A percentile compares a stretch with the other conserved stretches of the same genome.
These are phyloP conservation scores for Hyphopichia wangnamkhiaoensis DNA, from an alignment of 1,139 yeast species.

Conservation along the genomic window DNA sequence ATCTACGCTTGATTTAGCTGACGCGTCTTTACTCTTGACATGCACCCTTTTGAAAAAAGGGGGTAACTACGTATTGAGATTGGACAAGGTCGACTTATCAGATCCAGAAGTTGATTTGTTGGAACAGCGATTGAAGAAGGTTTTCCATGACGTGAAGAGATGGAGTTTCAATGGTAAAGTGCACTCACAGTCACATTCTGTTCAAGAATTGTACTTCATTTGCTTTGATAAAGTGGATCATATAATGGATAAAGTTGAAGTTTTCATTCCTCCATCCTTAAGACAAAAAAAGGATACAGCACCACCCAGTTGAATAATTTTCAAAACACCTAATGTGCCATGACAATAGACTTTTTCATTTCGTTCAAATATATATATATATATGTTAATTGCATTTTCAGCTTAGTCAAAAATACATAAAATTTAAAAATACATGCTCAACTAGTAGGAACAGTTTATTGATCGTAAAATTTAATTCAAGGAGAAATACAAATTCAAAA, in stretches of 20 bases:
- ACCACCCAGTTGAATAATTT: no score
- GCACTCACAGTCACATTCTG: neutral
- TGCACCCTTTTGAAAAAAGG: constrained; percentile 65
- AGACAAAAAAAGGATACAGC: no score
- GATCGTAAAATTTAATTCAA: neutral
- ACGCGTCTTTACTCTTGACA: constrained; percentile 81
- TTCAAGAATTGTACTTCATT: constrained; percentile 54
- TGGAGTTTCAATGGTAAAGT: constrained; percentile 13
- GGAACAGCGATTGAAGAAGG: constrained; percentile 54
- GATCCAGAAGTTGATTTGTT: constrained; percentile 60
- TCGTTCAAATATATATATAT: no score
- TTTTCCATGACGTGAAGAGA: constrained; percentile 55
- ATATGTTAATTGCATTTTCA: no score
- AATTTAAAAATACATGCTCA: no score
- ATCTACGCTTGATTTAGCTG: constrained; percentile 68
- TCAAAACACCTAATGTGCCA: no score
- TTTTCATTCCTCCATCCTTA: constrained; percentile 28
- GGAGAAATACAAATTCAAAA: neutral
- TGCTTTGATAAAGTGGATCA: constrained; percentile 51
- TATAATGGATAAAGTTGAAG: constrained; percentile 46
- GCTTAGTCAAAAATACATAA: no score
- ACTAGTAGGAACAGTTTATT: no score
- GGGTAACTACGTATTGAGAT: constrained; percentile 76
- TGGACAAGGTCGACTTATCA: constrained; percentile 55
- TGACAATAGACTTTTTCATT: no score